phyloP scores from a whole-genome alignment of 1,284 basidiomycete species.

The Ceratobasidium sp. region DNA sequence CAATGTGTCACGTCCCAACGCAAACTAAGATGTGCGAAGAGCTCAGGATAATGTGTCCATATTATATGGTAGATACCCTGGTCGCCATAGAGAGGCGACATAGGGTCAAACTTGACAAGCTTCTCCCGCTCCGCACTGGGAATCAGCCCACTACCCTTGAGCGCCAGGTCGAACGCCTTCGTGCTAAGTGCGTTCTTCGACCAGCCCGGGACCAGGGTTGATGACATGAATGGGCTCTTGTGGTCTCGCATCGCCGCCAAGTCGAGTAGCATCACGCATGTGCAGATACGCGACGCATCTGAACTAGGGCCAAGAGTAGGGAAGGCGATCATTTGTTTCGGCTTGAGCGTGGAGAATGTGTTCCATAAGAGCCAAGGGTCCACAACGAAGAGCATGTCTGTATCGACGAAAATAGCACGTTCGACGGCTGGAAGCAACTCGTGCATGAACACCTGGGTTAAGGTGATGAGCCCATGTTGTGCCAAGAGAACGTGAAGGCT shows the following conservation, averaged over 20 bases:
- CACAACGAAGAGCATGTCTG: conserved; percentile 41
- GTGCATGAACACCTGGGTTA: conserved; percentile 37
- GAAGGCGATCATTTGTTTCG: conserved; percentile 39
- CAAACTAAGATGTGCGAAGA: conserved; percentile 40
- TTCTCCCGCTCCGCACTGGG: neutral
- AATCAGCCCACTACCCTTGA: conserved; percentile 18
- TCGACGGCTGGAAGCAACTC: conserved; percentile 39
- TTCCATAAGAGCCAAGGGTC: conserved; percentile 44
- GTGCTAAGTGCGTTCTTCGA: conserved; percentile 10
- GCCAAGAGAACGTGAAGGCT: neutral
- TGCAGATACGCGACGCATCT: conserved; percentile 38
- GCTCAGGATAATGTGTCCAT: conserved; percentile 41
- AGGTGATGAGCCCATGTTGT: neutral
- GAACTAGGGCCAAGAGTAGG: conserved; percentile 41
- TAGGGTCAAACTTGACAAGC: conserved; percentile 39
- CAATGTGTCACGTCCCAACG: conserved; percentile 43
- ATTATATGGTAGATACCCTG: conserved; percentile 42
- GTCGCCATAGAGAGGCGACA: conserved; percentile 39
- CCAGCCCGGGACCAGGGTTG: conserved; percentile 26
- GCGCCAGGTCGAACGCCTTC: conserved; percentile 23
- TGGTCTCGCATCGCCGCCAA: conserved; percentile 39
- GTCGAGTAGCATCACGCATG: conserved; percentile 41
- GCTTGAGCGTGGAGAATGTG: conserved; percentile 32
- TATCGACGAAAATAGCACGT: conserved; percentile 42
- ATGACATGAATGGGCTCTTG: conserved; percentile 33